phyloP scores from a whole-genome alignment of 495 filamentous ascomycete species.

The Neurospora sp. region DNA sequence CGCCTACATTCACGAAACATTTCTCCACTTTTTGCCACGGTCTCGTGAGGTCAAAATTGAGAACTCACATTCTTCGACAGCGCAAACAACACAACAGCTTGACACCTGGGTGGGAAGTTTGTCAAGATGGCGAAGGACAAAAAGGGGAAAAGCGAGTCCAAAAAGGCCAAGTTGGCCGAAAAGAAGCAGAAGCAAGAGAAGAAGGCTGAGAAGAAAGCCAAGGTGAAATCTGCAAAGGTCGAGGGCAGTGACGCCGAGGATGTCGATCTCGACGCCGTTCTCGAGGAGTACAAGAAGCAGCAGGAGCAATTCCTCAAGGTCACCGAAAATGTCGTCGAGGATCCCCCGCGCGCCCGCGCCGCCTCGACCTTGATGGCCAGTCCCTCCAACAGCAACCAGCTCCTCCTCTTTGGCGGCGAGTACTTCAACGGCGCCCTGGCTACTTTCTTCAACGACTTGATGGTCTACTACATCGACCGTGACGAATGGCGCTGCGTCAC shows the following conservation, averaged over 20 bases:
- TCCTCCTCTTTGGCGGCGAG: constrained; percentile 86
- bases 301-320: constrained; percentile 92
- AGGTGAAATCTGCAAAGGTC: constrained; percentile 38
- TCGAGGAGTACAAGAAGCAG: constrained; percentile 73
- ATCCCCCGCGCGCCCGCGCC: constrained; percentile 66
- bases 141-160: constrained; percentile 46
- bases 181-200: constrained; percentile 57
- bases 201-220: constrained; percentile 54
- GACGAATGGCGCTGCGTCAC: constrained; percentile 85
- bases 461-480: constrained; percentile 76
- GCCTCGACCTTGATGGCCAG: constrained; percentile 74
- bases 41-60: neutral
- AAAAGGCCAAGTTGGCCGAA: constrained; percentile 51
- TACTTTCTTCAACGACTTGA: constrained; percentile 63
- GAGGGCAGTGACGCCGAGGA: constrained; percentile 80
- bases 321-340: constrained; percentile 62
- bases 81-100: neutral
- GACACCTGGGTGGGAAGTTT: neutral
- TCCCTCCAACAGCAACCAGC: constrained; percentile 73
- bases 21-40: constrained; percentile 2
- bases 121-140: constrained; percentile 48
- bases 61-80: neutral
- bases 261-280: constrained; percentile 92
- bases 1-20: neutral
- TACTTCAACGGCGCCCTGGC: constrained; percentile 54